Conservation (phyloP, 2,329 filamentous ascomycete genomes). For the Amphichorda felina region DNA sequence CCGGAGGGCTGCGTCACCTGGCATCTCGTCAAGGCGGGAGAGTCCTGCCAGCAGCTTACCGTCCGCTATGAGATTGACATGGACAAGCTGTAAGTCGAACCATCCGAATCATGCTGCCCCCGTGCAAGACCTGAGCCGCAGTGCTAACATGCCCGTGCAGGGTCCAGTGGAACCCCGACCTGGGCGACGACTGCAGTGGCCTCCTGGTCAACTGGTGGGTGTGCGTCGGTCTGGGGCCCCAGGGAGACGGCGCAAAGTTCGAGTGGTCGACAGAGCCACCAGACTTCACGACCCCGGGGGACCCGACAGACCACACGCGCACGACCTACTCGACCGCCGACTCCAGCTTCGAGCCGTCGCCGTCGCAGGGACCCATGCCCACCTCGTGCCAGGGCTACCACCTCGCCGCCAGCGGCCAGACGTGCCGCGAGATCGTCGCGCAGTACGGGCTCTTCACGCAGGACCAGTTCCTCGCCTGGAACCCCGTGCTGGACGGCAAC, state of each 20-base stretch:
- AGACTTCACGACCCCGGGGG: conserved; percentile 3
- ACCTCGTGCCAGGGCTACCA: conserved; percentile 1
- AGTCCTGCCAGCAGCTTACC: not conserved
- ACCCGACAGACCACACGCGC: conserved; percentile 1
- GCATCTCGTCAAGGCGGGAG: conserved; percentile 1
- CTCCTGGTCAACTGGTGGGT: not conserved
- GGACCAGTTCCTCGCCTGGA: conserved; percentile 14
- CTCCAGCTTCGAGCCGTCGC: conserved; percentile 4
- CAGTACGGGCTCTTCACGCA: conserved; percentile 8
- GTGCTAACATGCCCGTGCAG: not conserved
- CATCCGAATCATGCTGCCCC: no score
- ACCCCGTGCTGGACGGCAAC: conserved; percentile 10
- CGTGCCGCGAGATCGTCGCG: conserved; percentile 4
- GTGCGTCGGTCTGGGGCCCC: not conserved
- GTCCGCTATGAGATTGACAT: not conserved
- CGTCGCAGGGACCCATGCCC: conserved; percentile 4
- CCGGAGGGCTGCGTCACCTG: not conserved
- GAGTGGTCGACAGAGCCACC: conserved; percentile 4
- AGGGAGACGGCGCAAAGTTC: conserved; percentile 1
- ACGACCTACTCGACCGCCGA: conserved; percentile 1
- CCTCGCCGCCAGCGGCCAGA: not conserved
- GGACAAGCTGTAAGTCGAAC: not conserved
- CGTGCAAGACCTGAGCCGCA: no score
- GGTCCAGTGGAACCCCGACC: not conserved
- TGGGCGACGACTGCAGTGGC: not conserved